Evolutionary conservation across 305 asterid species (phyloP), one percentile per base, ranked within the genome.

Genomic region (Euphrasia arctica): DNA sequence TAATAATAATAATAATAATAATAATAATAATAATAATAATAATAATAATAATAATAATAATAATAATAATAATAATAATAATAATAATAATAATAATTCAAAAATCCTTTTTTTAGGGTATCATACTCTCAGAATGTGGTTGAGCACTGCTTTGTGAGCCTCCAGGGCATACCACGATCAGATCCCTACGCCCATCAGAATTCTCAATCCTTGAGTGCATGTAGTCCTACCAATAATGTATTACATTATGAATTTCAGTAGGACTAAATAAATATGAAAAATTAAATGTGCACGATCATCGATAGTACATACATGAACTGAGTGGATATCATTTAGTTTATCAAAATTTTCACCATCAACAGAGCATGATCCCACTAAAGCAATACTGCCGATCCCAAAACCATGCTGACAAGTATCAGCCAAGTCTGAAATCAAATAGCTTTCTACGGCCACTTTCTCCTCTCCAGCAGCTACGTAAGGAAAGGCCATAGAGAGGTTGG

Each of bases 401-500:
- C 75, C 80, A 65, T 74, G 78, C 74, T 84, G 87, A 73, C 98
- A 90, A 52, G 79, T 61, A 65, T 80, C 81, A 47, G 84, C 69
- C 76, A 92, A 82, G 74, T 84, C 95, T 77, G 94, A 78, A 73
- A 92, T 74, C 78, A 92, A 71, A 63, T 87, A 83, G 77, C 72
- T 80, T 65, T 84, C 98, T 58, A 87, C 71, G 12, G 96, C 75
- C 63, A 65, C 80, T 45, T 75, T 72, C 72, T 79, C 89, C 68
- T 79, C 89, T 29, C 85, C 84, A 51, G 90, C 76, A 74, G 83
- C 80, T 43, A 90, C 69, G 60, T 85, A 92, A 12, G 98, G 98
- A 72, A 82, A 92, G 55, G 91, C 97, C 67, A 89, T 54, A 55
- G 98, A 92, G 77, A 74, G 83, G 74, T 77, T 89, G 79, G 98